A percentile compares a stretch with the other conserved stretches of the same genome.
Evolutionary conservation across 495 filamentous ascomycete genomes (phyloP).

Genomic region (Penicilliopsis zonata): DNA sequence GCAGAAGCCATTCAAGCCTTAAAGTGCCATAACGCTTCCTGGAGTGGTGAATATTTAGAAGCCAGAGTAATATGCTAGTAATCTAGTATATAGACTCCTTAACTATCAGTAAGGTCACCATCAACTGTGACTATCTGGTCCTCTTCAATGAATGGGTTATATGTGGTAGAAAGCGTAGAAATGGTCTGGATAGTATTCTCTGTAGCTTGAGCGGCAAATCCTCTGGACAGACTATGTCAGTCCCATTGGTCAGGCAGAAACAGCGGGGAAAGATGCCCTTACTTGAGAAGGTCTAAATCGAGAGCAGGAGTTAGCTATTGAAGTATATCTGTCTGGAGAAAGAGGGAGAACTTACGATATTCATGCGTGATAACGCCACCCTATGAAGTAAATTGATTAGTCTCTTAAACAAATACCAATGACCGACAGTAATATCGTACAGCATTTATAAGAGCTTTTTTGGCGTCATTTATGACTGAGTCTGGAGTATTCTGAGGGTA

Average conservation of each 20-base stretch:
- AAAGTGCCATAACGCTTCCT: too few relatives aligned
- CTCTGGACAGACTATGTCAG: constrained; percentile 30
- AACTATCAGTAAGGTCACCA: constrained; percentile 16
- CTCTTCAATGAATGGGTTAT: constrained; percentile 62
- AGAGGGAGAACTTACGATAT: constrained; percentile 31
- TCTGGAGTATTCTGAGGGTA: constrained; percentile 65
- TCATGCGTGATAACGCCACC: constrained; percentile 37
- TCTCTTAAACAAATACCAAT: constrained; percentile 1
- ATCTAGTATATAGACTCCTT: too few relatives aligned
- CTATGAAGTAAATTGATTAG: constrained; percentile 5
- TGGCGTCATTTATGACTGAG: constrained; percentile 54
- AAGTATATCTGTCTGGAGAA: neutral
- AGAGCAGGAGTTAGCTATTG: neutral
- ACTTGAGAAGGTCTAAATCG: constrained; percentile 38
- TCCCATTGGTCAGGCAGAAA: neutral
- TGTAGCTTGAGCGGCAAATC: constrained; percentile 64
- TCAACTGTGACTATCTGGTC: constrained; percentile 47
- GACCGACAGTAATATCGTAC: constrained; percentile 31
- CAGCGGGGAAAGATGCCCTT: constrained; percentile 5
- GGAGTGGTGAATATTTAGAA: too few relatives aligned
- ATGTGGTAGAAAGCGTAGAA: constrained; percentile 49
- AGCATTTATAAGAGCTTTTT: constrained; percentile 52
- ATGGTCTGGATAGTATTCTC: constrained; percentile 56
- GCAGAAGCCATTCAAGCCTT: too few relatives aligned
- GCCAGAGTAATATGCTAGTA: too few relatives aligned